Evolutionary conservation across 1,139 yeast genomes (phyloP), one percentile per base, ranked within the genome.

Genomic region (Diutina ranongensis): DNA sequence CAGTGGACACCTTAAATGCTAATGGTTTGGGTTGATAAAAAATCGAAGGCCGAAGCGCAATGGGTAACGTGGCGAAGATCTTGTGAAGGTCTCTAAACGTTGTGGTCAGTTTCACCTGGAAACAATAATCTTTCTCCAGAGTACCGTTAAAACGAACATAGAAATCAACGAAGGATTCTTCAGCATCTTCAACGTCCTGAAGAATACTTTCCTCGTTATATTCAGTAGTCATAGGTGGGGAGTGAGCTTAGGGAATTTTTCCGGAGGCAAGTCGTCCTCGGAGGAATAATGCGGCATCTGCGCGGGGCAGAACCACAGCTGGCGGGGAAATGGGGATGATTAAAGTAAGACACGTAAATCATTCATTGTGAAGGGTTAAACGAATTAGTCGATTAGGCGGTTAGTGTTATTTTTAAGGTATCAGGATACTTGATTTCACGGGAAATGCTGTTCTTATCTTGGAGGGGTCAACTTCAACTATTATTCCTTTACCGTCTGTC

Each of bases 121-220:
- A 87, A 55, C 96, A 86, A 63, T 87, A 89, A 61, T 92, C 98
- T 61, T 83, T 83, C 56, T 87, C 96, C 47, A 66, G 61, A 58
- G 88, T 96, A 50, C 77, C 83, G 59, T 85, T 87, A 74, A 92
- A 80, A 48, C 98, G 81, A 51, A 92, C 63, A 65, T 82, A 89
- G 41, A 88, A 64, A 57, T 89, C 97, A 46, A 70, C 1, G 28
- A 25, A 38, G 3, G 33, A 25, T 20, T 38, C 42, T 16, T 38
- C 42, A 4, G 42, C 18, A 13, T 38, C 42, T 16, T 38, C 42
- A 2, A 38, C 42, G 25, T 38, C 32, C 20, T 38, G 25, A 12
- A 38, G 33, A 22, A 38, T 38, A n/a, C 25, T 13, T 18, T 25
- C 42, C 16, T 38, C 42, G 33, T 38, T 18, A 16, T 38, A 25